Percentiles rank a stretch among this genome's conserved stretches.
These are phyloP conservation scores for Colletotrichum australisinense DNA, from an alignment of 2,329 filamentous ascomycete species.

Conservation along the genomic window DNA sequence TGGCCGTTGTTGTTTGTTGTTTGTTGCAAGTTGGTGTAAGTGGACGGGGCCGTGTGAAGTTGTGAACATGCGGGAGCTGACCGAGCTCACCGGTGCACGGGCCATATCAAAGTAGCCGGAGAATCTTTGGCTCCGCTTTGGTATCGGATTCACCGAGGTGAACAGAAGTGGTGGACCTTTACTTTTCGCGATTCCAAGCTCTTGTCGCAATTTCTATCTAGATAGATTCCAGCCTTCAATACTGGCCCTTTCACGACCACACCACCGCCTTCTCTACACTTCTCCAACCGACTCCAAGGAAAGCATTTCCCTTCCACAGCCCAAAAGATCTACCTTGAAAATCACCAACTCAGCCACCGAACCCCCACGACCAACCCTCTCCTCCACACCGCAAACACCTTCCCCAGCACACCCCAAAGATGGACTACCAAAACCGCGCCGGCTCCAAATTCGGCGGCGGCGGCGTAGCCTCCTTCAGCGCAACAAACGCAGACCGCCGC, in stretches of 20 bases:
- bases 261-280: not conserved
- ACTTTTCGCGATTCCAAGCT: not conserved
- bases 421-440: constrained; percentile 89
- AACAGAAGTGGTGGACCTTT: not conserved
- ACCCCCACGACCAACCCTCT: not conserved
- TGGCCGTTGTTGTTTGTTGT: not conserved
- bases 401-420: constrained; percentile 41
- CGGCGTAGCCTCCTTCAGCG: constrained; percentile 92
- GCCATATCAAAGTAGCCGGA: not conserved
- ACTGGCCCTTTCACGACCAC: not conserved
- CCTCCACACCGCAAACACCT: not conserved
- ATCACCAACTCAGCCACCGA: not conserved
- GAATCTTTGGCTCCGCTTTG: constrained; percentile 6
- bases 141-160: constrained; percentile 13
- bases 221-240: not conserved
- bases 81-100: constrained; percentile 2
- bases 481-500: constrained; percentile 95
- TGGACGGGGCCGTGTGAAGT: not conserved
- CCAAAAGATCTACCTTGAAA: not conserved
- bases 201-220: not conserved
- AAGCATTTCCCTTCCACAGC: not conserved
- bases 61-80: not conserved
- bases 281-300: not conserved
- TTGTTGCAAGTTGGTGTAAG: not conserved
- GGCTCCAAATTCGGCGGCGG: constrained; percentile 98